phyloP scores from a whole-genome alignment of 2,329 filamentous ascomycete species.

The Stagonosporopsis cucurbitacearum region DNA sequence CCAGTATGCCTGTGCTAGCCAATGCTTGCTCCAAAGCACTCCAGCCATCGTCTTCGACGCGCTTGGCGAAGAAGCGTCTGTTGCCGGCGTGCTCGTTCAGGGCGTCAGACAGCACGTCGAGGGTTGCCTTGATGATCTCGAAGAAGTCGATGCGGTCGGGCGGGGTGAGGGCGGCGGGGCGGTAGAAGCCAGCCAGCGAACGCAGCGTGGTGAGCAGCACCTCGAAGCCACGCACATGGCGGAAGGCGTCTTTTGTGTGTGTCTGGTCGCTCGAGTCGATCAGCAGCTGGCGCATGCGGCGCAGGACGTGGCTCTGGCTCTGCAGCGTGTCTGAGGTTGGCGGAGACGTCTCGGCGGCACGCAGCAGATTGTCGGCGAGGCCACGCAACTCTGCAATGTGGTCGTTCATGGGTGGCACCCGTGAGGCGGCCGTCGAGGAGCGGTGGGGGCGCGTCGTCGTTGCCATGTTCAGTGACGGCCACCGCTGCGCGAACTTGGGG shows the following conservation, averaged over 20 bases:
- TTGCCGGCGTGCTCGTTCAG: conserved; percentile 85
- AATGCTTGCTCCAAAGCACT: conserved; percentile 75
- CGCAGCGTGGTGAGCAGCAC: conserved; percentile 72
- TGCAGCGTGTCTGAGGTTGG: conserved; percentile 44
- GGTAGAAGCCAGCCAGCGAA: conserved; percentile 77
- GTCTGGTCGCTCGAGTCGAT: conserved; percentile 59
- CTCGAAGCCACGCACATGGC: conserved; percentile 80
- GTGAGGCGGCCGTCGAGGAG: conserved; percentile 48
- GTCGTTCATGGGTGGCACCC: conserved; percentile 60
- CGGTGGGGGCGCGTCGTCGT: conserved; percentile 44
- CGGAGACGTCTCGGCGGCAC: conserved; percentile 38
- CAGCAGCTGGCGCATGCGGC: conserved; percentile 70
- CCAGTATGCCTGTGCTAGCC: conserved; percentile 65
- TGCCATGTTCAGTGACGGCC: conserved; percentile 44
- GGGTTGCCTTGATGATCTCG: conserved; percentile 71
- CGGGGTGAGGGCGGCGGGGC: conserved; percentile 66
- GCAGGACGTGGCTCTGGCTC: conserved; percentile 59
- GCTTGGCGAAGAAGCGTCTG: conserved; percentile 80
- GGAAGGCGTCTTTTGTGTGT: conserved; percentile 78
- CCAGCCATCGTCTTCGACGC: conserved; percentile 80
- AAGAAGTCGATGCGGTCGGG: conserved; percentile 71
- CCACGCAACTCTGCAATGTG: conserved; percentile 50
- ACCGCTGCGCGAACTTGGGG: conserved; percentile 33
- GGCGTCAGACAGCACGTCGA: conserved; percentile 76
- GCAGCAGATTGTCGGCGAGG: conserved; percentile 46